Conservation (phyloP, 768 basidiomycete species). For the Russula emetica region DNA sequence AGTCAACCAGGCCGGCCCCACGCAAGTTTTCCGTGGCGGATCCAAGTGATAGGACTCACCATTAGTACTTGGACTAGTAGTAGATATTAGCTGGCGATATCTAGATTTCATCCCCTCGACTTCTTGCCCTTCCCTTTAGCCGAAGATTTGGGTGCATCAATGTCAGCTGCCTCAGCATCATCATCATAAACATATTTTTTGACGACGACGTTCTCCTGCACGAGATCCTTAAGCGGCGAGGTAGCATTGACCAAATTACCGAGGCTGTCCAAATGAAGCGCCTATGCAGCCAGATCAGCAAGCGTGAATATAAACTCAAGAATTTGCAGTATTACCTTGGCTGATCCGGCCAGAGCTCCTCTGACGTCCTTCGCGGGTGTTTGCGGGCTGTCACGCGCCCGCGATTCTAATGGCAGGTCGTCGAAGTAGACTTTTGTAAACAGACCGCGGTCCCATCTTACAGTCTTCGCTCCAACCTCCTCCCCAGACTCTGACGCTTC, state of each 20-base stretch:
- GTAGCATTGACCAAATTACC: slow-evolving; percentile 65
- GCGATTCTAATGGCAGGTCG: slow-evolving; percentile 53
- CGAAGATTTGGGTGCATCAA: slow-evolving; percentile 35
- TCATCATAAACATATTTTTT: slow-evolving; percentile 81
- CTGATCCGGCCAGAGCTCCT: slow-evolving; percentile 63
- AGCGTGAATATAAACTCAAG: neutral
- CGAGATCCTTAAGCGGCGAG: slow-evolving; percentile 52
- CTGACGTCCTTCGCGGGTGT: slow-evolving; percentile 41
- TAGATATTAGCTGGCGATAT: slow-evolving; percentile 12
- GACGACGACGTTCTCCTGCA: slow-evolving; percentile 61
- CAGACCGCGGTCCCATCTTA: slow-evolving; percentile 75
- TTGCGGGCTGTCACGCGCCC: slow-evolving; percentile 37
- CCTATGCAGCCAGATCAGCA: slow-evolving; percentile 37
- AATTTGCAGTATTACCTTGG: slow-evolving; percentile 50
- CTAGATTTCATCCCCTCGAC: slow-evolving; percentile 43
- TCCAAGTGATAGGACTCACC: slow-evolving; percentile 30
- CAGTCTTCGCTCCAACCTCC: slow-evolving; percentile 42
- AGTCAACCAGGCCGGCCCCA: slow-evolving; percentile 72
- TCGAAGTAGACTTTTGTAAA: slow-evolving; percentile 59
- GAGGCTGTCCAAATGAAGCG: slow-evolving; percentile 58
- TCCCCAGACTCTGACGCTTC: slow-evolving; percentile 32
- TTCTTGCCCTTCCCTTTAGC: slow-evolving; percentile 47
- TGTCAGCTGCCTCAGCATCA: slow-evolving; percentile 38
- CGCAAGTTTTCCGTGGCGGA: slow-evolving; percentile 49
- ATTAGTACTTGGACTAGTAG: neutral